Percentiles rank a stretch among this genome's conserved stretches.
Conservation (phyloP, 768 basidiomycete genomes). For the Hemileccinum rubropunctum region DNA sequence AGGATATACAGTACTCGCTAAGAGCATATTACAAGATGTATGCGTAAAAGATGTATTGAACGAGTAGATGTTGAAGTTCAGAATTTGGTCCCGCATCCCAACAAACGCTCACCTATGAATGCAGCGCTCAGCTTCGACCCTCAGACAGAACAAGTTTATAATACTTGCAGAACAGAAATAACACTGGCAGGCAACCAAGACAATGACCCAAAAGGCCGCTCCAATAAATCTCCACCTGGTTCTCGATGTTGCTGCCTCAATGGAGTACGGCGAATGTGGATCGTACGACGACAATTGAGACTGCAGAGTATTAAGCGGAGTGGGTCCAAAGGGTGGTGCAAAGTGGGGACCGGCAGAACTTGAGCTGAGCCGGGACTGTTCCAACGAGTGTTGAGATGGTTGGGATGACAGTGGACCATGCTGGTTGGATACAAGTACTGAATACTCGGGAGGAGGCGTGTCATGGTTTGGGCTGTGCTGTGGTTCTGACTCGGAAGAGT, state of each 20-base stretch:
- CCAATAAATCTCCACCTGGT: constrained; percentile 45
- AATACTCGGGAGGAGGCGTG: constrained; percentile 30
- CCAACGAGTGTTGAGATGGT: constrained; percentile 1
- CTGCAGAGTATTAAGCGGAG: constrained; percentile 36
- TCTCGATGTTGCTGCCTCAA: constrained; percentile 35
- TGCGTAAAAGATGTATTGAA: too few relatives aligned
- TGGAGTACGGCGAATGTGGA: constrained; percentile 38
- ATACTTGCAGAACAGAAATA: constrained; percentile 29
- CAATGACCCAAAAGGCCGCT: constrained; percentile 39
- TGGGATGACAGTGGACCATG: constrained; percentile 17
- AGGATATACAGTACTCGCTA: too few relatives aligned
- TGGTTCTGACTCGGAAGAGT: constrained; percentile 4
- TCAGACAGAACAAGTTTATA: too few relatives aligned
- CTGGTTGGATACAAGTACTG: constrained; percentile 16
- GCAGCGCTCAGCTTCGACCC: too few relatives aligned
- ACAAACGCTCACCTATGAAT: too few relatives aligned
- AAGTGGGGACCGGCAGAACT: constrained; percentile 11
- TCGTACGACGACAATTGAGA: constrained; percentile 40
- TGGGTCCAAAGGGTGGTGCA: constrained; percentile 35
- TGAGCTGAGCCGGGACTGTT: constrained; percentile 19
- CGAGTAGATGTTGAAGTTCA: too few relatives aligned
- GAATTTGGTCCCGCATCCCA: too few relatives aligned
- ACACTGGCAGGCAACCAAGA: constrained; percentile 25
- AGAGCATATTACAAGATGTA: too few relatives aligned
- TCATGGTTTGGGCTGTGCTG: constrained; percentile 25